Base-by-base conservation (phyloP, 192 early-diverging fungal species). In the Backusella morwellensis region DNA sequence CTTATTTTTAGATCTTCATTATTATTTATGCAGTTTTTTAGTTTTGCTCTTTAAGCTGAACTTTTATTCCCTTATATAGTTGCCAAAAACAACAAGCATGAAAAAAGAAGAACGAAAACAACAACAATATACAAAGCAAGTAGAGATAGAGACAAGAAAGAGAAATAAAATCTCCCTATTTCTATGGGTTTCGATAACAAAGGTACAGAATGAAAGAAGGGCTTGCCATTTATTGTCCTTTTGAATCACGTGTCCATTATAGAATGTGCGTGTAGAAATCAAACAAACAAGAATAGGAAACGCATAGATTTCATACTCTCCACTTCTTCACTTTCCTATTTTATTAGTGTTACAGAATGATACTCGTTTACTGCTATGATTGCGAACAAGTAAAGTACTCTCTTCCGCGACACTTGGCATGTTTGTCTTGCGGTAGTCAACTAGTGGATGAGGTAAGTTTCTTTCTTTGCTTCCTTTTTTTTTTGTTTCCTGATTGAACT, bases 371-470 rank as follows among this genome's bases (percentile, higher is more conserved):
- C 12, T 63, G 56, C 29, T 63, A 63, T 14, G 56, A 63, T 63
- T 63, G 56, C 12, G 56, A 63, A 63, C 56, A 63, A 63, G 56
- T 63, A 26, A 63, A 63, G 26, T 63, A 63, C 56, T 63, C 56
- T 21, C 12, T 26, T 63, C 26, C 56, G 29, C 21, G 56, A 26
- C 14, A 4, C 23, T 26, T 63, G 56, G 11, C 12, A 0, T 63
- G 56, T 29, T 29, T 63, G 2, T 63, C 56, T 12, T 63, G 56
- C 29, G 56, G 56, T 29, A 59, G 56, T 26, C 21, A 11, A 29
- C 23, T 59, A 26, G 56, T 59, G 56, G 56, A 59, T 26, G 56
- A 59, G 11, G 56, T 59, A 26, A 59, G 23, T 59, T n/a, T 6
- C 6, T 50, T 14, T 26, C 21, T 26, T 59, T 26, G 11, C 23